Base-by-base conservation (phyloP, 495 filamentous ascomycete species). In the Aspergillus olivimuriae region DNA sequence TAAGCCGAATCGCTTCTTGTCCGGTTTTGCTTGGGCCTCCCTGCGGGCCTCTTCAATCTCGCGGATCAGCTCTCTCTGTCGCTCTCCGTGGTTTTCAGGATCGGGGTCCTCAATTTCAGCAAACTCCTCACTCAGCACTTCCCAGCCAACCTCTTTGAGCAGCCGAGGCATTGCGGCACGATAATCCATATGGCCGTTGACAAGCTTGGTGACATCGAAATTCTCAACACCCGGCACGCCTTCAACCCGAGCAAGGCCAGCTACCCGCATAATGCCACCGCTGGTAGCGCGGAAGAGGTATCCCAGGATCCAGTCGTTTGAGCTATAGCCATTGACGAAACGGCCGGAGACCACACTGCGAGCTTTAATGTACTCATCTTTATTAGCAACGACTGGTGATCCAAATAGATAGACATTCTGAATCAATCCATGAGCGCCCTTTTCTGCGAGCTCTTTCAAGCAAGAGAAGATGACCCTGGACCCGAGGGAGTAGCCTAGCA, bases 391-490 rank as follows among this genome's bases (percentile, higher is more conserved):
- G 14, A 95, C 73, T 6, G 92, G 92, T 10, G 87, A 86, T 12
- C 92, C 92, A 55, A 97, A 97, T 14, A 97, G 69, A 60, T 90
- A 97, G 3, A 92, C 94, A 53, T 97, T 97, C 50, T 99, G 90
- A 2, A 99, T 75, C 4, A 99, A 70, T 2, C 94, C 92, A 45
- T 81, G 79, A n/a, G 89, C 89, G n/a, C 88, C 89, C 47, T 80
- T 84, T 11, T 76, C 79, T 15, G 89, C 83, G 12, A 99, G 80
- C 57, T 99, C 92, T 49, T 80, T 80, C 22, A 99, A 74, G 56
- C 89, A 95, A 6, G 87, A 83, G 63, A 92, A 95, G 53, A 99
- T 99, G 34, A 99, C 83, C 34, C 92, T 75, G 7, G 89, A 82
- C 30, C 92, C 92, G 18, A 99, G 77, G 2, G 91, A 96, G 66